Base-by-base conservation (phyloP, 495 filamentous ascomycete species). In the Articulospora tetracladia region DNA sequence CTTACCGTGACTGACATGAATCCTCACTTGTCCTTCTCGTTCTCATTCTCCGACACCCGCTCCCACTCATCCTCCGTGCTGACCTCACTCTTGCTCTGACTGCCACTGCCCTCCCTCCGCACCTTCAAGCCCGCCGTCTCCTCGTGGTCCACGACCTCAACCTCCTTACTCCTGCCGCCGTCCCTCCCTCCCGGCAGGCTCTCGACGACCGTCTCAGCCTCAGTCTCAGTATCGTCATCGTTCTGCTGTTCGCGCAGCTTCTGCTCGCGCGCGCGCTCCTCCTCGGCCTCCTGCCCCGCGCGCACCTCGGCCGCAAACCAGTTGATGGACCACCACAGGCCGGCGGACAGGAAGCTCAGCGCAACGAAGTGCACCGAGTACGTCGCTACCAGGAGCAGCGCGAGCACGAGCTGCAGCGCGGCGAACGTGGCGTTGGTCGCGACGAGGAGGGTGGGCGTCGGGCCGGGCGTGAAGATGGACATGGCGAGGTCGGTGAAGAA, bases 341-440 rank as follows among this genome's bases (percentile, higher is more conserved):
- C 88, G 1, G 74, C 92, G 39, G 84, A 90, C 10, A 98, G 76
- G 50, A 84, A 69, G 7, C 90, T 94, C 6, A 98, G 79, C 53
- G 90, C 78, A 53, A 90, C 64, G 66, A 98, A 98, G 77, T 98
- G 94, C 26, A 93, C 77, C 74, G 89, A 94, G 73, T 87, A 85
- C 4, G 94, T 98, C 30, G 84, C 88, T 55, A 91, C 60, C 34
- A 97, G 83, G 53, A 98, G 87, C 27, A 72, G 66, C 61, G 92
- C 72, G 60, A 98, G 84, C 28, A 96, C 78, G 44, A 86, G 34
- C 66, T 98, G 94, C 24, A 98, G 85, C 19, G 85, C 82, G 30
- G 87, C 91, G 69, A 98, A 98, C 51, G 89, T 85, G 66, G 78
- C 84, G 73, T 98, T 97, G 56, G 94, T 97, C 32, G 95, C 95